Evolutionary conservation across 176 grass and related monocot genomes (phyloP), one percentile per base, ranked within the genome.

Genomic region (Raddia distichophylla): DNA sequence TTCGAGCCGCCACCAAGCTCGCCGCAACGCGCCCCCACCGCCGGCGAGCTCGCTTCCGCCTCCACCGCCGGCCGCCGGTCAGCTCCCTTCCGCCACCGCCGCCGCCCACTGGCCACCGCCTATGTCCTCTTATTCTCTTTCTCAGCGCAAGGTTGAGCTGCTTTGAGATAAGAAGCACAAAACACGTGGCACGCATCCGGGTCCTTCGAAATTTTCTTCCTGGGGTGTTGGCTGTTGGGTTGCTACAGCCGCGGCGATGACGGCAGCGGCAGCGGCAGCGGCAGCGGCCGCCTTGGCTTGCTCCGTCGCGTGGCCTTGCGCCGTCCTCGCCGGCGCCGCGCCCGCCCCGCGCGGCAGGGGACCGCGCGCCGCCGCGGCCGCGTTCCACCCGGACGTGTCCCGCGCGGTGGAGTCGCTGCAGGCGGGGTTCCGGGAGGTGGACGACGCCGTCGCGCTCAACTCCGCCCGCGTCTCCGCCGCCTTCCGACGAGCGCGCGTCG

Each of bases 401-500:
- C 85, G 78, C 43, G 92, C 95, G 20, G 83, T 92, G 88, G 86
- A 98, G 52, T 84, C 88, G 10, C 85, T 98, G 78, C 86, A 89
- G 56, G 74, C 67, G 46, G 86, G 79, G 75, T 95, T 91, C 88
- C 88, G 84, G 33, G 82, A 83, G 64, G 90, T 93, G 14, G 95
- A 98, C 79, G 63, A 65, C 73, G 78, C 80, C 27, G 68, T 98
- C 62, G 95, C 90, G 3, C 54, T 87, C 82, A 95, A 98, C 86
- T 93, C 95, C 48, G 66, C 87, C 12, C 86, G 95, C 52, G 90
- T 98, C 65, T 83, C 94, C 48, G 88, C 83, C 33, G 95, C 95
- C 12, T 95, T 95, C 80, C 89, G 88, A 17, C 64, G 65, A 49
- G 86, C 95, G 5, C 84, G 78, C 62, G 91, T 98, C 71, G 90